Conservation (phyloP, 768 basidiomycete genomes). For the Ramaria rubella region DNA sequence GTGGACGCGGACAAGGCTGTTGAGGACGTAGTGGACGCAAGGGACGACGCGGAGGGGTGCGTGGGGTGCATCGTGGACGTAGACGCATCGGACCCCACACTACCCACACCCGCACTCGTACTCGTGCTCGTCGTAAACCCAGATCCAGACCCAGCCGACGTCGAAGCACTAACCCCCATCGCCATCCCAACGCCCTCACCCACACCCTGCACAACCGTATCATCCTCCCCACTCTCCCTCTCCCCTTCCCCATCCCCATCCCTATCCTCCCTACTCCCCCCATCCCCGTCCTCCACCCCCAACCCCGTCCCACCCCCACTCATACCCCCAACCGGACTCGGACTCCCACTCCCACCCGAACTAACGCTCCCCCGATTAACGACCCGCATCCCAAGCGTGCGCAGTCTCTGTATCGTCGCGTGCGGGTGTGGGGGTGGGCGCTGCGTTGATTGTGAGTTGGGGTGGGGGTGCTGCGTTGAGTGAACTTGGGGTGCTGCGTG, state of each 20-base stretch:
- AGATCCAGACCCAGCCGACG: background rate
- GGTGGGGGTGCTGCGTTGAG: too few relatives aligned
- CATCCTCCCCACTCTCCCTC: slow-evolving; percentile 21
- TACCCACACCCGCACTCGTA: too few relatives aligned
- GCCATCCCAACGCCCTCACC: too few relatives aligned
- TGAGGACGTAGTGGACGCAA: background rate
- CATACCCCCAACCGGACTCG: slow-evolving; percentile 19
- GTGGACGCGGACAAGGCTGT: background rate
- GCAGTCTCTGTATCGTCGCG: background rate
- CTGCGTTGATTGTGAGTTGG: too few relatives aligned
- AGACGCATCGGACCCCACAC: background rate
- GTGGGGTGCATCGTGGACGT: background rate
- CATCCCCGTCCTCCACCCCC: too few relatives aligned
- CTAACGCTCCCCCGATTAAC: background rate
- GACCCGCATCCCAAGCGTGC: background rate
- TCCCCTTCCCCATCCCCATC: slow-evolving; percentile 13
- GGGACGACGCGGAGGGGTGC: slow-evolving; percentile 1
- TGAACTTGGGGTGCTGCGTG: too few relatives aligned
- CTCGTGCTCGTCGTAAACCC: too few relatives aligned
- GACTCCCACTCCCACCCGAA: slow-evolving; percentile 10
- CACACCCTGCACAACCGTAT: background rate
- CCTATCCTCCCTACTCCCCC: slow-evolving; percentile 19
- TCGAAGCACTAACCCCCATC: background rate
- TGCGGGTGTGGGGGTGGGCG: too few relatives aligned
- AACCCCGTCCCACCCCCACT: background rate